Base-by-base conservation (phyloP, 1,139 yeast genomes). In the Candida sojae region DNA sequence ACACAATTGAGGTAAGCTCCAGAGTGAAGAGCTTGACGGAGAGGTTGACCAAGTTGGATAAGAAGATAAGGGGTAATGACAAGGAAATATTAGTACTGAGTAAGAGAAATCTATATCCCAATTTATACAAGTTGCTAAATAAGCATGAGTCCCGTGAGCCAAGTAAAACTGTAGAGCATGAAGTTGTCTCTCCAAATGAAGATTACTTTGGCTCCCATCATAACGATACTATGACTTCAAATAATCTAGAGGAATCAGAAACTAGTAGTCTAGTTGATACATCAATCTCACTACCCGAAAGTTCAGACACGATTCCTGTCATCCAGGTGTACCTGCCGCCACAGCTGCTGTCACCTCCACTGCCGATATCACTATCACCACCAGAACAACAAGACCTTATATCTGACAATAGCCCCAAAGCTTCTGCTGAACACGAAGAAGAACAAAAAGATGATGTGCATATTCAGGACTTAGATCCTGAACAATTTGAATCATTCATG, bases 401-500 rank as follows among this genome's bases (percentile, higher is more conserved):
- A 2, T 17, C 21, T 17, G 35, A 34, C 11, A 29, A 30, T 6
- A 43, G 17, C 17, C 29, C 25, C 17, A n/a, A 28, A 12, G 9
- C 25, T 17, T 9, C 44, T 6, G 36, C 11, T 11, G 21, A 41
- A 32, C 7, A 29, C 12, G 33, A 37, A 33, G 17, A 13, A 34
- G 6, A 28, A 10, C 13, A 39, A 10, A 10, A 21, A 10, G 39
- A 43, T 17, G 40, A 38, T 33, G 11, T 13, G 8, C 34, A 31
- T 12, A 36, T 53, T 17, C 59, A 52, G n/a, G 58, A 50, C 6
- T 58, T 64, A 64, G 59, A 59, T 40, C 60, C 64, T 4, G 63
- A 59, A 6, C 63, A 63, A 12, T 73, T 73, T 49, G 79, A 73
- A 49, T 42, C 49, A 23, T 73, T 74, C 57, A 70, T 75, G 66